Percentiles rank a stretch among this genome's conserved stretches.
Conservation (phyloP, 345 rosid genomes). For the Eucalyptus sp. region DNA sequence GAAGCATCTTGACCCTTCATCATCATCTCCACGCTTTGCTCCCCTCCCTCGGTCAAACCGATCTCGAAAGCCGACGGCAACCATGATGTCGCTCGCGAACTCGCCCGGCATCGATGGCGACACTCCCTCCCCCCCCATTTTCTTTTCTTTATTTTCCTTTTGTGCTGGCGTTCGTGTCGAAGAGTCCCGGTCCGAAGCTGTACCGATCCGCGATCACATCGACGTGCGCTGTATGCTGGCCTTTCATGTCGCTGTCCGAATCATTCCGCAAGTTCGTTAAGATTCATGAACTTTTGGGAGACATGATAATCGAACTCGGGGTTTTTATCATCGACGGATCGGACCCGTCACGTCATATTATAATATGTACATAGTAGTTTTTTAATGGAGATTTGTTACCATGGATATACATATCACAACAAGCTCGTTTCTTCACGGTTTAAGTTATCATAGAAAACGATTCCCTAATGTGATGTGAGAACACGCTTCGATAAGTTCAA, state of each 20-base stretch:
- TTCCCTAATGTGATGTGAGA: not conserved
- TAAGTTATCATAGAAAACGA: accelerated
- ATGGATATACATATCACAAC: not conserved
- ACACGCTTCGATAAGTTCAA: not conserved
- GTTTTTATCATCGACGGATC: not conserved
- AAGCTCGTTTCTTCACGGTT: not conserved
- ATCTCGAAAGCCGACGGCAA: not conserved
- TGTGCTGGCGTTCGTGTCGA: not conserved
- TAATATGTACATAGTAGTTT: not conserved
- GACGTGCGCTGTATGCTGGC: not conserved
- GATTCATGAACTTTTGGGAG: not conserved
- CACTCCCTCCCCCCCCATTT: not conserved
- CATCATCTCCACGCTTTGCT: not conserved
- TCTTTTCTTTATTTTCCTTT: not conserved
- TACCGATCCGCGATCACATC: not conserved
- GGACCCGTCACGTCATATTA: not conserved
- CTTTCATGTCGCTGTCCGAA: not conserved
- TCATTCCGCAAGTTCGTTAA: not conserved
- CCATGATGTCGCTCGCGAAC: not conserved
- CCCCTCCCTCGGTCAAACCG: not conserved
- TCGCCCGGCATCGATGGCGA: not conserved
- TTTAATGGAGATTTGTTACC: too few species aligned
- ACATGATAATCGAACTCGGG: not conserved
- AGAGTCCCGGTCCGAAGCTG: not conserved
- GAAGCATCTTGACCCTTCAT: not conserved